Conservation (phyloP, 441 rosid species). For the Eutrema salsugineum region DNA sequence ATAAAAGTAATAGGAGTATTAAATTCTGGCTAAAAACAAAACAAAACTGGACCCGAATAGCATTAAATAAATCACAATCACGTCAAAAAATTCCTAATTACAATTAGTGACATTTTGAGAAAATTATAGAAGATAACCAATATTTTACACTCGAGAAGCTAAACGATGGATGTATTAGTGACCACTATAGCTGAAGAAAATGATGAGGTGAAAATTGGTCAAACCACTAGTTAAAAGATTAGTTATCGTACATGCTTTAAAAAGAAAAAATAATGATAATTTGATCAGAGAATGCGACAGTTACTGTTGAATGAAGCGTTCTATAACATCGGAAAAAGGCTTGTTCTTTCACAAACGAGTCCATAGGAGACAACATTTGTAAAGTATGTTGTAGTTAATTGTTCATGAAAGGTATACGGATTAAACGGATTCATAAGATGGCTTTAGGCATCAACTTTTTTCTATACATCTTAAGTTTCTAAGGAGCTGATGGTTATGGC, state of each 20-base stretch:
- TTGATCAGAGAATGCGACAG: no score
- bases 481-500: no score
- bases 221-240: background rate
- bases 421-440: no score
- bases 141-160: background rate
- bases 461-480: no score
- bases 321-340: no score
- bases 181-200: background rate
- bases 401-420: no score
- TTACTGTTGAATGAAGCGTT: no score
- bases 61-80: background rate
- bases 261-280: no score
- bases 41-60: background rate
- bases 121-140: background rate
- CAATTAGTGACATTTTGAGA: background rate
- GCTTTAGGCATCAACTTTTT: no score
- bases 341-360: no score
- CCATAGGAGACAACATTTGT: no score
- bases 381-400: no score
- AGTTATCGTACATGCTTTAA: background rate
- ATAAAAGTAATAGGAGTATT: background rate
- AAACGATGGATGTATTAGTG: background rate
- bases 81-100: background rate
- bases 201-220: background rate
- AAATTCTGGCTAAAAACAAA: background rate